Evolutionary conservation across 2,329 filamentous ascomycete genomes (phyloP).

Genomic region (Phialophora expanda): DNA sequence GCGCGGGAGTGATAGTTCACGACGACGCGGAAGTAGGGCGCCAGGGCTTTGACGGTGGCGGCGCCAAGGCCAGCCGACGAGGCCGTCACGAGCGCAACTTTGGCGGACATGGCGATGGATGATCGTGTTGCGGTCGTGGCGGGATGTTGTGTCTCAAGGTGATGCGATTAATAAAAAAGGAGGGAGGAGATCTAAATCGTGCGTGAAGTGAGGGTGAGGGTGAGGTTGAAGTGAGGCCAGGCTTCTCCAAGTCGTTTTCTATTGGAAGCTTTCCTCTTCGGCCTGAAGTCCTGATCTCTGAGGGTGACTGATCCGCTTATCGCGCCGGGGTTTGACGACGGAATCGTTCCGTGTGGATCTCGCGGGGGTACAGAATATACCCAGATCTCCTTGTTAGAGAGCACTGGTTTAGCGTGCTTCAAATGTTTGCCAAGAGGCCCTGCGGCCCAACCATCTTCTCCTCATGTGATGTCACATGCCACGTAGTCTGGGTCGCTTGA

Average conservation of each 20-base stretch:
- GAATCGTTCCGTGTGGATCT: neutral
- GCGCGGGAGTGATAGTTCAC: constrained; percentile 40
- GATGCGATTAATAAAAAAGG: neutral
- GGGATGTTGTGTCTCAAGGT: neutral
- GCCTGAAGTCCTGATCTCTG: too few species aligned
- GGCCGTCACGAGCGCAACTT: constrained; percentile 40
- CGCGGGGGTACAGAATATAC: too few species aligned
- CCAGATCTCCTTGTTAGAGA: too few species aligned
- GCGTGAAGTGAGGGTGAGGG: neutral
- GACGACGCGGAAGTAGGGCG: constrained; percentile 38
- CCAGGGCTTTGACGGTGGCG: constrained; percentile 38
- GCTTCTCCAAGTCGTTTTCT: too few species aligned
- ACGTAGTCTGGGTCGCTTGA: too few species aligned
- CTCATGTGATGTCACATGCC: too few species aligned
- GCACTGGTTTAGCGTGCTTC: too few species aligned
- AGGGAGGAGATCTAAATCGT: too few species aligned
- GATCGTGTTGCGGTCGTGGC: neutral
- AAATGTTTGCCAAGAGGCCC: too few species aligned
- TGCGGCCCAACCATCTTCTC: too few species aligned
- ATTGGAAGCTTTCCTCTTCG: too few species aligned
- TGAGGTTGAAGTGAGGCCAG: neutral
- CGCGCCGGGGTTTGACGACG: neutral
- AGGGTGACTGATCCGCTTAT: neutral
- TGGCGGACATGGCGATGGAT: constrained; percentile 29
- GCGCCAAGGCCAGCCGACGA: constrained; percentile 39